These are phyloP conservation scores for Coemansia sp. DNA, from an alignment of 192 early-diverging fungal genomes.

Conservation along the genomic window DNA sequence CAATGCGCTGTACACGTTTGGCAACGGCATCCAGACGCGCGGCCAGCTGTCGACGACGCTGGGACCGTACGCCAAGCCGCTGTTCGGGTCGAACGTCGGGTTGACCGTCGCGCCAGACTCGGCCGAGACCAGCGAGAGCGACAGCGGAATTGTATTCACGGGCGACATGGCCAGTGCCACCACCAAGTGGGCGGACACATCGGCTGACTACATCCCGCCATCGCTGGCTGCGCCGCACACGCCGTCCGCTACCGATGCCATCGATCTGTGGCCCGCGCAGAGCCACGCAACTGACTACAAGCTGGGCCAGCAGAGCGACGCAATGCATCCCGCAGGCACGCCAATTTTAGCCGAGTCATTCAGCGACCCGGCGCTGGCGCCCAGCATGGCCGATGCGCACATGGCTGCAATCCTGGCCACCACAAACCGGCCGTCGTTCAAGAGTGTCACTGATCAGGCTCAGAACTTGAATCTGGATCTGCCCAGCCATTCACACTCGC, in stretches of 20 bases:
- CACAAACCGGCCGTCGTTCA: slow-evolving; percentile 35
- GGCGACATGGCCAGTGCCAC: slow-evolving; percentile 5
- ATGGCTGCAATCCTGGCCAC: background rate
- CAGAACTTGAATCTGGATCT: background rate
- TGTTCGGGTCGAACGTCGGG: slow-evolving; percentile 41
- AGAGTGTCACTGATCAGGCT: slow-evolving; percentile 28
- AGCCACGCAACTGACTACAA: slow-evolving; percentile 4
- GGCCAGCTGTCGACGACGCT: slow-evolving; percentile 25
- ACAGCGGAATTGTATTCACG: slow-evolving; percentile 14
- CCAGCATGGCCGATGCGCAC: background rate
- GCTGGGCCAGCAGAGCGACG: slow-evolving; percentile 1
- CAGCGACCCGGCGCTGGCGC: background rate
- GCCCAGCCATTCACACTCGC: slow-evolving; percentile 6
- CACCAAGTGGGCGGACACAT: slow-evolving; percentile 14
- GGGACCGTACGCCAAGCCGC: slow-evolving; percentile 30
- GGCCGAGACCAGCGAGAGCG: background rate
- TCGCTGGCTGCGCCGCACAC: slow-evolving; percentile 14
- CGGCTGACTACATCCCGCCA: slow-evolving; percentile 26
- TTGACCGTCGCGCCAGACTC: slow-evolving; percentile 28
- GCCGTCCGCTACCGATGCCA: background rate
- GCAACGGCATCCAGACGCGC: slow-evolving; percentile 31
- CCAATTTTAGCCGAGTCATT: slow-evolving; percentile 16
- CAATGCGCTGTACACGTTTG: slow-evolving; percentile 35
- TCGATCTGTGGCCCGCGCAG: slow-evolving; percentile 12
- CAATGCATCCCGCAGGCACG: slow-evolving; percentile 30